Conservation (phyloP, 257 asterid genomes). For the Scutellaria baicalensis region DNA sequence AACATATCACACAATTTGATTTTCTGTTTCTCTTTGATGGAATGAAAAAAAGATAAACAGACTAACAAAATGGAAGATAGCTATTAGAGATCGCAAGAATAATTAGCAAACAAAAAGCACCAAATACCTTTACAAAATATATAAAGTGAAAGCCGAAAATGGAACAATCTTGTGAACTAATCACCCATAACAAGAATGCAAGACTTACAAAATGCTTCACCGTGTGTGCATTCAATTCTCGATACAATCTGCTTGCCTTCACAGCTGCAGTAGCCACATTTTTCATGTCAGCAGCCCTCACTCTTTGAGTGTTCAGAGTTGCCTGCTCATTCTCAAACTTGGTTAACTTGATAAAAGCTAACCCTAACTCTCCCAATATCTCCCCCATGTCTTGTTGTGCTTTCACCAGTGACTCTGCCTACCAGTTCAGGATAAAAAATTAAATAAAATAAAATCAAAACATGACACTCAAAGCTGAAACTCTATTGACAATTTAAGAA, state of each 20-base stretch:
- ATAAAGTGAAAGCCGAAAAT: slow-evolving; percentile 6
- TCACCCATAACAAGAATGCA: slow-evolving; percentile 15
- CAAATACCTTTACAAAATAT: background rate
- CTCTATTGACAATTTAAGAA: background rate
- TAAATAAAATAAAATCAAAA: background rate
- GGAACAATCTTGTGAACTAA: background rate
- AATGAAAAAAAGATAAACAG: background rate
- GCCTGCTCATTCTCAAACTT: slow-evolving; percentile 87
- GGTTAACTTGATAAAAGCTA: slow-evolving; percentile 74
- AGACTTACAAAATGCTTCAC: slow-evolving; percentile 77
- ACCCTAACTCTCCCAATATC: slow-evolving; percentile 85
- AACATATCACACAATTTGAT: background rate
- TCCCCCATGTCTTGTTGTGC: slow-evolving; percentile 90
- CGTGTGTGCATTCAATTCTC: slow-evolving; percentile 66
- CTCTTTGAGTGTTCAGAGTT: slow-evolving; percentile 50
- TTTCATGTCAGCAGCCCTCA: slow-evolving; percentile 77
- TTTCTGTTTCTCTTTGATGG: background rate
- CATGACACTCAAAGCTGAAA: background rate
- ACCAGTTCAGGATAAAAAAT: slow-evolving; percentile 17
- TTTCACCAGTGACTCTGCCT: slow-evolving; percentile 90
- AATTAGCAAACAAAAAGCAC: background rate
- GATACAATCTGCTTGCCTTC: slow-evolving; percentile 77
- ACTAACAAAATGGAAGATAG: background rate
- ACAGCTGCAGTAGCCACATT: slow-evolving; percentile 80
- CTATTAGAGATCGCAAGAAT: background rate